phyloP scores from a whole-genome alignment of 495 filamentous ascomycete genomes.

The Penicillium verhagenii region DNA sequence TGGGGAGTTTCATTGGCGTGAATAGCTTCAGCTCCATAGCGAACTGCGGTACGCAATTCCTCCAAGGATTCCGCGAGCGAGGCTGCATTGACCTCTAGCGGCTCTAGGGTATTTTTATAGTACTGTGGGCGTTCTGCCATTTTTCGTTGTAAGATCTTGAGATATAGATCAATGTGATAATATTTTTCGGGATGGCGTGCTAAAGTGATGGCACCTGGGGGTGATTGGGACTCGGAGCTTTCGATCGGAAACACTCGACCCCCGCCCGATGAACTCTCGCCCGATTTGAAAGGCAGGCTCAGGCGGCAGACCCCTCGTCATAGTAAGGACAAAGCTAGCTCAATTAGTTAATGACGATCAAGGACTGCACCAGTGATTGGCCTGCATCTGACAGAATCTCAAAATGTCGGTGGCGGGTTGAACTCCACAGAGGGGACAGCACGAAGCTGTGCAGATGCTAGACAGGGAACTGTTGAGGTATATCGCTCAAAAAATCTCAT shows the following conservation, averaged over 20 bases:
- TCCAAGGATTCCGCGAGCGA: slow-evolving; percentile 19
- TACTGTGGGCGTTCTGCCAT: slow-evolving; percentile 32
- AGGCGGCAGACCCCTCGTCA: not conserved
- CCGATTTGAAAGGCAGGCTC: not conserved
- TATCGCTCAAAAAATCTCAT: not conserved
- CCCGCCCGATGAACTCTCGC: not conserved
- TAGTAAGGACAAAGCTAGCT: no score
- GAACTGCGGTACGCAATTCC: slow-evolving; percentile 31
- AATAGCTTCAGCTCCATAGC: slow-evolving; percentile 27
- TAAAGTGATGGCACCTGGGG: slow-evolving; percentile 4
- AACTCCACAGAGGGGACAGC: slow-evolving; percentile 13
- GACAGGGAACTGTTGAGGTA: no score
- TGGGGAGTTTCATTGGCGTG: slow-evolving; percentile 21
- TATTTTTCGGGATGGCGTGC: slow-evolving; percentile 14
- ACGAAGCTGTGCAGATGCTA: slow-evolving; percentile 3
- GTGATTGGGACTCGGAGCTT: slow-evolving; percentile 2
- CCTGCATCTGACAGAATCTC: not conserved
- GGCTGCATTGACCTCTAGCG: slow-evolving; percentile 11
- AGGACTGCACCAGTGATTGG: not conserved
- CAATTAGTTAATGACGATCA: not conserved
- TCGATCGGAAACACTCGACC: not conserved
- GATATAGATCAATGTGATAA: not conserved
- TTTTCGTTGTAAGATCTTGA: not conserved
- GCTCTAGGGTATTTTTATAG: slow-evolving; percentile 23
- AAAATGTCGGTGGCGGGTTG: slow-evolving; percentile 11